Percentiles rank a stretch among this genome's conserved stretches.
These are phyloP conservation scores for Trifolium dubium DNA, from an alignment of 306 rosid species.

Conservation along the genomic window DNA sequence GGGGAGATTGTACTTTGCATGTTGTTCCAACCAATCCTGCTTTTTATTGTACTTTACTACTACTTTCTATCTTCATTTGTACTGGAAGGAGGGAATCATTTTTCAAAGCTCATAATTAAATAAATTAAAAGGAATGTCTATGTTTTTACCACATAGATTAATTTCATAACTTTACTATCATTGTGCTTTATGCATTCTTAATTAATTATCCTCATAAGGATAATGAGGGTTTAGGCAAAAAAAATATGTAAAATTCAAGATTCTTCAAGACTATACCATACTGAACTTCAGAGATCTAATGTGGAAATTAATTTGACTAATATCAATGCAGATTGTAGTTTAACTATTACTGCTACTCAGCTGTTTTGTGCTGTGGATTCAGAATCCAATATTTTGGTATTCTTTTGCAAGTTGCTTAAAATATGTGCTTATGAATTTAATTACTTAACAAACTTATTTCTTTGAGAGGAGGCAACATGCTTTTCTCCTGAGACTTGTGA, in stretches of 20 bases:
- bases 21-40: conserved; percentile 4
- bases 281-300: conserved; percentile 16
- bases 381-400: background rate
- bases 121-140: background rate
- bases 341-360: conserved; percentile 9
- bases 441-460: no score
- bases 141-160: background rate
- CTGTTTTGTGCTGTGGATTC: conserved; percentile 7
- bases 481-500: no score
- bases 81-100: background rate
- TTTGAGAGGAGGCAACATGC: no score
- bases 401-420: background rate
- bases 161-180: conserved; percentile 23
- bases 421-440: background rate
- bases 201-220: conserved; percentile 1
- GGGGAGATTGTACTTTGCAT: conserved; percentile 45
- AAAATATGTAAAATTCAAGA: conserved; percentile 15
- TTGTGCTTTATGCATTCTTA: background rate
- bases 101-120: background rate
- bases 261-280: background rate
- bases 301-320: conserved; percentile 13
- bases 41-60: conserved; percentile 3
- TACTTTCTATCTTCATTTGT: conserved; percentile 17
- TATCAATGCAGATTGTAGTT: conserved; percentile 19
- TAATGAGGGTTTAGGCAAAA: background rate